Percentiles rank a stretch among this genome's conserved stretches.
phyloP scores from a whole-genome alignment of 2,329 filamentous ascomycete species.

The Monosporascus sp. region DNA sequence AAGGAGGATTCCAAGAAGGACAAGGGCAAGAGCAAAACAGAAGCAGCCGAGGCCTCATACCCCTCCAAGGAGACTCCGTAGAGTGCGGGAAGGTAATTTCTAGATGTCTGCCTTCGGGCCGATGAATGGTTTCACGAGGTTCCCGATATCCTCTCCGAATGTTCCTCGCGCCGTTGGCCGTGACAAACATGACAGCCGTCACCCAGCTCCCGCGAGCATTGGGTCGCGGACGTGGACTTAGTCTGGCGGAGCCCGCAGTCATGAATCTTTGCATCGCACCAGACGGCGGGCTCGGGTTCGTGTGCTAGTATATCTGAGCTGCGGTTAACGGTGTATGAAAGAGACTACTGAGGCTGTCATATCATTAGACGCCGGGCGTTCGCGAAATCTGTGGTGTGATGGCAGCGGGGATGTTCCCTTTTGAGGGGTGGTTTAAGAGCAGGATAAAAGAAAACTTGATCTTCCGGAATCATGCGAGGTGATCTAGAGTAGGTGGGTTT shows the following conservation, averaged over 20 bases:
- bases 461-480: too few species aligned
- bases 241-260: too few species aligned
- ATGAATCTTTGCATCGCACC: not conserved
- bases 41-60: constrained; percentile 4
- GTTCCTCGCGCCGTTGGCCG: not conserved
- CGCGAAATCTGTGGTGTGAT: too few species aligned
- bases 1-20: constrained; percentile 72
- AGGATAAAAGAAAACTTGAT: too few species aligned
- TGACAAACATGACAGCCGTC: not conserved
- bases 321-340: too few species aligned
- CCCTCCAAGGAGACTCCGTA: not conserved
- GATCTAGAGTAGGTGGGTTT: too few species aligned
- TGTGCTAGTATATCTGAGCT: too few species aligned
- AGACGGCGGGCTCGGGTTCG: not conserved
- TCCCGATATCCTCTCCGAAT: not conserved
- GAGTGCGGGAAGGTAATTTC: not conserved
- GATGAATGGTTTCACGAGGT: not conserved
- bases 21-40: constrained; percentile 39
- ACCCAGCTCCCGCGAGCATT: not conserved
- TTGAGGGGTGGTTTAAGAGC: too few species aligned
- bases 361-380: too few species aligned
- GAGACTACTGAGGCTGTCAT: too few species aligned
- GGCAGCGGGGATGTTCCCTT: too few species aligned
- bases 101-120: not conserved
- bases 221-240: too few species aligned